Conservation (phyloP, 78 protist species). For the Dictyostelium purpureum region DNA sequence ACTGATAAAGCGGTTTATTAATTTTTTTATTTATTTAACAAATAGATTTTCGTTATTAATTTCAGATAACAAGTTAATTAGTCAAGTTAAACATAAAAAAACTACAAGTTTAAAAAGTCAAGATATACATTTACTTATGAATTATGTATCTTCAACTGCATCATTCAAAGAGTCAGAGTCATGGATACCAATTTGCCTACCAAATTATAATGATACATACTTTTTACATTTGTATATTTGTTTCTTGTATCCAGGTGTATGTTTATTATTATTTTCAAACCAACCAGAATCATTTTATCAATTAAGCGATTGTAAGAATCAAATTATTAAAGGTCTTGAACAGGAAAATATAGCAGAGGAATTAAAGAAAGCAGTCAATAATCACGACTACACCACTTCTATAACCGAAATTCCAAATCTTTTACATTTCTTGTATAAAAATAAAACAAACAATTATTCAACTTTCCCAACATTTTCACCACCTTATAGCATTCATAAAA, state of each 20-base stretch:
- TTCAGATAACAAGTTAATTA: conserved; percentile 69
- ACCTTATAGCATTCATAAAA: conserved; percentile 45
- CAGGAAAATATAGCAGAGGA: conserved; percentile 31
- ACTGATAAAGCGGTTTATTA: neutral
- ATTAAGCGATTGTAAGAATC: conserved; percentile 31
- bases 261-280: conserved; percentile 75
- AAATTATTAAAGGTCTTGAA: conserved; percentile 51
- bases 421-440: conserved; percentile 73
- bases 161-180: conserved; percentile 69
- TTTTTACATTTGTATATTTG: conserved; percentile 79
- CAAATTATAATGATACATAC: conserved; percentile 65
- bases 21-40: neutral
- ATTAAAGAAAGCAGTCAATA: conserved; percentile 49
- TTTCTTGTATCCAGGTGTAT: conserved; percentile 64
- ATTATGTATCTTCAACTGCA: conserved; percentile 76
- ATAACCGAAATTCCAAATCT: conserved; percentile 33
- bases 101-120: conserved; percentile 47
- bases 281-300: conserved; percentile 70
- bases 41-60: conserved; percentile 52
- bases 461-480: conserved; percentile 60
- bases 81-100: conserved; percentile 73
- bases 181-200: conserved; percentile 84
- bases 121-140: conserved; percentile 76
- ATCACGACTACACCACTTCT: conserved; percentile 24
- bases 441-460: conserved; percentile 25